Evolutionary conservation across 2,329 filamentous ascomycete genomes (phyloP).

Genomic region (Penicillium sp.): DNA sequence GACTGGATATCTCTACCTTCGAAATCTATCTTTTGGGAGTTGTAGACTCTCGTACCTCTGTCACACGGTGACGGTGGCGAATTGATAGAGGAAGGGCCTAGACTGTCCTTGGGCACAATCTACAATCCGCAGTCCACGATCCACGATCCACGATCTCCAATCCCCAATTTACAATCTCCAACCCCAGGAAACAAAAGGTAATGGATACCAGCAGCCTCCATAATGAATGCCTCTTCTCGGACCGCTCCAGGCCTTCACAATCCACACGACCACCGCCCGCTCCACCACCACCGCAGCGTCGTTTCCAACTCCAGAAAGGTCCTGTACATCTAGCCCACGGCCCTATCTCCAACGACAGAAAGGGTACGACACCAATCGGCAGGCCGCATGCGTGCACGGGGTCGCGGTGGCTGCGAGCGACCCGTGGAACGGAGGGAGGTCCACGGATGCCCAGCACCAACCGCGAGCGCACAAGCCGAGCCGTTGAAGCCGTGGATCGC

Average conservation of each 20-base stretch:
- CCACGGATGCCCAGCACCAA: neutral
- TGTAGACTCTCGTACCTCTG: neutral
- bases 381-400: conserved; percentile 13
- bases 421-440: neutral
- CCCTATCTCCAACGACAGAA: too few species aligned
- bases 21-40: neutral
- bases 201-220: conserved; percentile 14
- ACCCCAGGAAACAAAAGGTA: too few species aligned
- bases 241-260: neutral
- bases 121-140: neutral
- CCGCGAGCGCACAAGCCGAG: neutral
- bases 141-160: too few species aligned
- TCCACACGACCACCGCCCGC: neutral
- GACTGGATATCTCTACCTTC: neutral
- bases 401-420: neutral
- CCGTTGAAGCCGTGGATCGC: conserved; percentile 2
- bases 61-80: too few species aligned
- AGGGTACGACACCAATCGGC: conserved; percentile 11
- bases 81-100: too few species aligned
- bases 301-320: neutral
- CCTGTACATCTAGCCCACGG: too few species aligned
- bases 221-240: neutral
- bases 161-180: too few species aligned
- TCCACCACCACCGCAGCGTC: neutral
- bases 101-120: neutral